Base-by-base conservation (phyloP, 805 yeast genomes). In the Kurtzmaniella cleridarum region DNA sequence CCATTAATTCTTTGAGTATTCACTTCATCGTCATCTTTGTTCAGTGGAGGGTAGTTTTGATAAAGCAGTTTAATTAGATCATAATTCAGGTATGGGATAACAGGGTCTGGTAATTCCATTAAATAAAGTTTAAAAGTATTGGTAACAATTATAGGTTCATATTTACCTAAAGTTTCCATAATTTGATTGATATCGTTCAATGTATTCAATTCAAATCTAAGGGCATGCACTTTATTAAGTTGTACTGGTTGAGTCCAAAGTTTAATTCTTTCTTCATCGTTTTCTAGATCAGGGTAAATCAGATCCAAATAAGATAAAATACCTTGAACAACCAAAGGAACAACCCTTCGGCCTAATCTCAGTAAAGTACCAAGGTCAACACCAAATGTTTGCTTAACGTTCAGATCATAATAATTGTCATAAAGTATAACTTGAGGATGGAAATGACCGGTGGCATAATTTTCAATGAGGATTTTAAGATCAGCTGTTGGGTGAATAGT, bases 401-500 rank as follows among this genome's bases (percentile, higher is more conserved):
- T 76, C 5, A 85, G 74, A 45, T 80, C 78, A 58, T 84, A 84
- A 62, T 86, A 87, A 56, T 84, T 85, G 53, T 86, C 95, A 58
- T 86, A 87, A 12, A 84, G 69, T 0, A 76, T 67, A 7, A 82
- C 90, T 36, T 71, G 75, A 12, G 96, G 95, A 35, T 75, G 66
- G 59, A 84, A 87, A 31, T 73, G 68, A 0, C 96, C 96, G 0
- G 91, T 82, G 37, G 78, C 73, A 53, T 81, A 80, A 46, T 76
- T 77, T 42, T 80, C 84, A 20, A 85, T 67, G 43, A 86, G 60
- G 50, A 77, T 77, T 38, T 80, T 68, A 46, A 87, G 62, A 54
- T 88, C 95, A 36, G 73, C 73, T 4, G 66, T 64, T 0, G 95
- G 95, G 41, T 79, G 75, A 43, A 87, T 80, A 0, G 81, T 72